Percentiles rank a stretch among this genome's conserved stretches.
phyloP scores from a whole-genome alignment of 2,329 filamentous ascomycete species.

The Fusarium lyarnte region DNA sequence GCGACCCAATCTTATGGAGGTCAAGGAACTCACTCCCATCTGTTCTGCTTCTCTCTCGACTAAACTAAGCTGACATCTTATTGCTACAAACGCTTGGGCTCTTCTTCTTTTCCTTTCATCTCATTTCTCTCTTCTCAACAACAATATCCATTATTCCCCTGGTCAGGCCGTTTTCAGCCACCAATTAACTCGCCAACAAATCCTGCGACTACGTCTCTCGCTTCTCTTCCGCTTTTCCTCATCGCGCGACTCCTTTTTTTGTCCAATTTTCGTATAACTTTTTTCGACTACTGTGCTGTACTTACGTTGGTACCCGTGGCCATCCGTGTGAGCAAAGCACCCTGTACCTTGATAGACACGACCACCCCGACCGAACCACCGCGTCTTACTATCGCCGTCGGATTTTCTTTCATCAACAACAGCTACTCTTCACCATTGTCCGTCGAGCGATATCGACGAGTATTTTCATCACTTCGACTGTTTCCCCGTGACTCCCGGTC shows the following conservation, averaged over 20 bases:
- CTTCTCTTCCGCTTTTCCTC: slow-evolving; percentile 18
- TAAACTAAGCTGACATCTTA: slow-evolving; percentile 32
- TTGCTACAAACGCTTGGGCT: slow-evolving; percentile 22
- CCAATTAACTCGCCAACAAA: slow-evolving; percentile 12
- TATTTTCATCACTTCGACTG: slow-evolving; percentile 8
- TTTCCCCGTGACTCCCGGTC: slow-evolving; percentile 49
- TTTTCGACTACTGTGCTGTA: slow-evolving; percentile 3
- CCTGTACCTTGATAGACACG: slow-evolving; percentile 18
- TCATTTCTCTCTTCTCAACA: slow-evolving; percentile 36
- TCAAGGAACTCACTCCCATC: neutral
- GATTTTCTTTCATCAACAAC: slow-evolving; percentile 8
- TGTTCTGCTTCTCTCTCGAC: neutral
- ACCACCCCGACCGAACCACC: slow-evolving; percentile 23
- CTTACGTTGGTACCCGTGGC: neutral
- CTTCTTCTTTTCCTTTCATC: slow-evolving; percentile 26
- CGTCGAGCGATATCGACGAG: slow-evolving; percentile 24
- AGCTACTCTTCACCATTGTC: slow-evolving; percentile 5
- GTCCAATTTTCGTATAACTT: slow-evolving; percentile 17
- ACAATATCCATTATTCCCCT: slow-evolving; percentile 12
- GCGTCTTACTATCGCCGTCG: slow-evolving; percentile 8
- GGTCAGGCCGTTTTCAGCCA: slow-evolving; percentile 21
- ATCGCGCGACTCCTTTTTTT: slow-evolving; percentile 23
- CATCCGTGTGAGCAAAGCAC: slow-evolving; percentile 20
- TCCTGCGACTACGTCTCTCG: slow-evolving; percentile 27
- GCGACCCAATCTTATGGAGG: slow-evolving; percentile 9